Conservation (phyloP, 768 basidiomycete species). For the Lactifluus hygrophoroides region DNA sequence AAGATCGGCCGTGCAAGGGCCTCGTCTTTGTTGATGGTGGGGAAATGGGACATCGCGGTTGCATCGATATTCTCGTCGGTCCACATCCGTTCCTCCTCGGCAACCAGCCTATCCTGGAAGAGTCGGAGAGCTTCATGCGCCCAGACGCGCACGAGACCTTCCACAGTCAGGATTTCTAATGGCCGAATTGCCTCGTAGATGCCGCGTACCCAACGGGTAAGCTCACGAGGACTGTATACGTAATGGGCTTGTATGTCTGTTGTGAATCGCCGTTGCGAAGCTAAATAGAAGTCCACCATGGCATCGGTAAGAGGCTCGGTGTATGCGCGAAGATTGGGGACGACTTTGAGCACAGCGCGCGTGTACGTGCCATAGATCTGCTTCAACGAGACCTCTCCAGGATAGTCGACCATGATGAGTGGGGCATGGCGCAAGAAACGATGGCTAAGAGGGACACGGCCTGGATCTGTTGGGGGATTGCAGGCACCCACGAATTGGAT, state of each 20-base stretch:
- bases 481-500: slow-evolving; percentile 99
- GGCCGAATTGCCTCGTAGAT: slow-evolving; percentile 96
- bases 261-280: slow-evolving; percentile 91
- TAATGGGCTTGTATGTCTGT: slow-evolving; percentile 98
- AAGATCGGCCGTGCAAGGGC: slow-evolving; percentile 85
- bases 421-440: slow-evolving; percentile 97
- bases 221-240: slow-evolving; percentile 97
- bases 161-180: slow-evolving; percentile 85
- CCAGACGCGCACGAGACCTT: slow-evolving; percentile 95
- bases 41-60: slow-evolving; percentile 84
- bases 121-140: slow-evolving; percentile 95
- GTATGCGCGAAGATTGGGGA: slow-evolving; percentile 88
- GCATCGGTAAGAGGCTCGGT: slow-evolving; percentile 93
- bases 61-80: slow-evolving; percentile 88
- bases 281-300: slow-evolving; percentile 93
- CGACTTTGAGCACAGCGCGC: slow-evolving; percentile 89
- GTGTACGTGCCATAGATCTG: slow-evolving; percentile 99
- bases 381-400: slow-evolving; percentile 91
- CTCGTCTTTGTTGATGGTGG: slow-evolving; percentile 80
- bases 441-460: slow-evolving; percentile 95
- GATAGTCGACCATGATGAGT: slow-evolving; percentile 98
- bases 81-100: slow-evolving; percentile 89
- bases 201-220: slow-evolving; percentile 95
- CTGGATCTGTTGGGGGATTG: slow-evolving; percentile 98
- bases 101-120: slow-evolving; percentile 95